These are phyloP conservation scores for Pistacia vera DNA, from an alignment of 345 rosid genomes.

Conservation along the genomic window DNA sequence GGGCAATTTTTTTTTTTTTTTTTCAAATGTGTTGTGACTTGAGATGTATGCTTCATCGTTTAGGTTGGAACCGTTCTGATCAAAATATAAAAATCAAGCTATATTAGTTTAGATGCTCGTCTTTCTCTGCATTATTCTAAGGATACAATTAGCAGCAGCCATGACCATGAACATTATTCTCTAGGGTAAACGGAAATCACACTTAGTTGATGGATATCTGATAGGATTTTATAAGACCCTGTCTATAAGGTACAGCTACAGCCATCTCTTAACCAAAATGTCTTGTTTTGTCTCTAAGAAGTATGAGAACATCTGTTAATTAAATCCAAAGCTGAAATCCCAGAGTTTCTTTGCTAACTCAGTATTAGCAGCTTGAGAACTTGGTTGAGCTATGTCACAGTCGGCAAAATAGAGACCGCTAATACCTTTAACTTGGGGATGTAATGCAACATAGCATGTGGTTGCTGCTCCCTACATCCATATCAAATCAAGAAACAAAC, in stretches of 20 bases:
- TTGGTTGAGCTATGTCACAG: constrained; percentile 47
- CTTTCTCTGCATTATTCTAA: too few relatives aligned
- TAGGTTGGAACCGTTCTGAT: neutral
- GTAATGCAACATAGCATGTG: constrained; percentile 74
- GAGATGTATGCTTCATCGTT: constrained; percentile 2
- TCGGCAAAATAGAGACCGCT: constrained; percentile 66
- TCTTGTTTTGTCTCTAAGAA: neutral
- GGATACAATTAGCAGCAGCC: too few relatives aligned
- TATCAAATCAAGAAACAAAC: constrained; percentile 1
- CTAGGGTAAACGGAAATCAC: too few relatives aligned
- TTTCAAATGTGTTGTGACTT: neutral
- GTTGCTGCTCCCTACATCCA: constrained; percentile 76
- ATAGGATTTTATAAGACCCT: too few relatives aligned
- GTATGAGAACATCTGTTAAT: constrained; percentile 13
- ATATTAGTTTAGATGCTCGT: too few relatives aligned
- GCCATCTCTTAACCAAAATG: neutral
- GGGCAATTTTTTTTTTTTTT: too few relatives aligned
- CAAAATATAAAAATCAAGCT: too few relatives aligned
- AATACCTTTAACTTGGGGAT: constrained; percentile 67
- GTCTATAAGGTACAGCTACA: neutral
- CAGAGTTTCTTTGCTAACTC: constrained; percentile 61
- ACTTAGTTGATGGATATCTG: too few relatives aligned
- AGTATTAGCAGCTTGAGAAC: constrained; percentile 43
- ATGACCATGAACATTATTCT: too few relatives aligned
- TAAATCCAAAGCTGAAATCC: constrained; percentile 65